These are phyloP conservation scores for Macrophomina pseudophaseolina DNA, from an alignment of 2,329 filamentous ascomycete genomes.

Conservation along the genomic window DNA sequence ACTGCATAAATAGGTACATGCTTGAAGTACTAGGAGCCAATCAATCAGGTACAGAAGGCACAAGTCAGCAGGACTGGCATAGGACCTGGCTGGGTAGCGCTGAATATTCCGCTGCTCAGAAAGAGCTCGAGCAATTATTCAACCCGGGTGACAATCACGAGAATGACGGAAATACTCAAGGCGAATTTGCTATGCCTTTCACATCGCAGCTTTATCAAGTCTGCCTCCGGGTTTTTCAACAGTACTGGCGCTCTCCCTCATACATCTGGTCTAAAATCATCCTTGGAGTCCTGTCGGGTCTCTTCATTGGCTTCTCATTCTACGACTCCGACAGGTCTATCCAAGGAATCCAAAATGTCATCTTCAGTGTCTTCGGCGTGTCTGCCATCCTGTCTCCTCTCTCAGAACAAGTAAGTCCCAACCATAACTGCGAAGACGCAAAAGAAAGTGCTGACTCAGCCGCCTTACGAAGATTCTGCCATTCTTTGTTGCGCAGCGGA, in stretches of 20 bases:
- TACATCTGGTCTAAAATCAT: conserved; percentile 44
- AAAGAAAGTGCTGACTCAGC: background rate
- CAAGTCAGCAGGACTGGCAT: conserved; percentile 50
- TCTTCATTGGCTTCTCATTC: conserved; percentile 50
- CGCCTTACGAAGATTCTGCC: conserved; percentile 61
- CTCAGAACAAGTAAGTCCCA: conserved; percentile 55
- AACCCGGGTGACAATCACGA: conserved; percentile 43
- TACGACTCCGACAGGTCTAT: conserved; percentile 42
- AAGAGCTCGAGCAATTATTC: conserved; percentile 43
- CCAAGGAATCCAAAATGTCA: conserved; percentile 52
- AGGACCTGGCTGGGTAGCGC: conserved; percentile 44
- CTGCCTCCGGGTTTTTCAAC: conserved; percentile 50
- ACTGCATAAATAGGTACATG: conserved; percentile 60
- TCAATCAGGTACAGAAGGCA: conserved; percentile 41
- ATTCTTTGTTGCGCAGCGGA: conserved; percentile 62
- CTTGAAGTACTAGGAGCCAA: conserved; percentile 49
- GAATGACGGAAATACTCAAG: conserved; percentile 35
- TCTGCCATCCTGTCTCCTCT: conserved; percentile 55
- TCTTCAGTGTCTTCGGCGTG: conserved; percentile 59
- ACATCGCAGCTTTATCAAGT: conserved; percentile 39
- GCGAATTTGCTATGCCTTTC: conserved; percentile 53
- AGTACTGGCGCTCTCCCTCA: conserved; percentile 52
- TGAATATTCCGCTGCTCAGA: conserved; percentile 36
- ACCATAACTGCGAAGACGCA: background rate
- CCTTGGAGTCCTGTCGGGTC: conserved; percentile 31